Evolutionary conservation across 106 monocot genomes (phyloP).

Genomic region (Xerophyta viscosa): DNA sequence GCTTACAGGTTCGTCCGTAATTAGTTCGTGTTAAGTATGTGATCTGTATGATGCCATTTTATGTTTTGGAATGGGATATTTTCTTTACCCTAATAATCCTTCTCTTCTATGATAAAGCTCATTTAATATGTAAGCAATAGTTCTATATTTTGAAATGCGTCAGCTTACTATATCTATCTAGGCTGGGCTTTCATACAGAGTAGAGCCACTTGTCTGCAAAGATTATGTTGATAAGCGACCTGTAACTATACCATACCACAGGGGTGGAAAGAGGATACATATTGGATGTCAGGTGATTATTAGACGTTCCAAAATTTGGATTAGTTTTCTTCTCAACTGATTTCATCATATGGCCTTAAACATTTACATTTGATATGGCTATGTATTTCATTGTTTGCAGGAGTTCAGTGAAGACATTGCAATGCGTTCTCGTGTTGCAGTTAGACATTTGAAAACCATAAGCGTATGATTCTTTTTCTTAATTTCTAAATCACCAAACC

Average conservation of each 20-base stretch:
- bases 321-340: too few relatives aligned
- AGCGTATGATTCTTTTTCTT: constrained; percentile 40
- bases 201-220: constrained; percentile 96
- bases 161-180: constrained; percentile 25
- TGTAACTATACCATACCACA: constrained; percentile 89
- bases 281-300: constrained; percentile 77
- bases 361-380: too few relatives aligned
- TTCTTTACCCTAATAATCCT: too few relatives aligned
- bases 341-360: too few relatives aligned
- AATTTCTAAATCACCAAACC: too few relatives aligned
- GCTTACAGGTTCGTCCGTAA: constrained; percentile 82
- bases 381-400: constrained; percentile 26
- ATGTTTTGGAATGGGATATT: too few relatives aligned
- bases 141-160: constrained; percentile 28
- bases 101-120: too few relatives aligned
- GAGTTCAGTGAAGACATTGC: constrained; percentile 76
- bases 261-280: constrained; percentile 89
- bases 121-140: too few relatives aligned
- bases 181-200: constrained; percentile 63
- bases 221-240: constrained; percentile 74
- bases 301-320: too few relatives aligned
- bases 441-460: constrained; percentile 39
- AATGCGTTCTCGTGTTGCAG: constrained; percentile 35
- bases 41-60: too few relatives aligned
- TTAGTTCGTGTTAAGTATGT: too few relatives aligned